Evolutionary conservation across 1,284 basidiomycete species (phyloP), one percentile per base, ranked within the genome.

Genomic region (Abortiporus biennis): DNA sequence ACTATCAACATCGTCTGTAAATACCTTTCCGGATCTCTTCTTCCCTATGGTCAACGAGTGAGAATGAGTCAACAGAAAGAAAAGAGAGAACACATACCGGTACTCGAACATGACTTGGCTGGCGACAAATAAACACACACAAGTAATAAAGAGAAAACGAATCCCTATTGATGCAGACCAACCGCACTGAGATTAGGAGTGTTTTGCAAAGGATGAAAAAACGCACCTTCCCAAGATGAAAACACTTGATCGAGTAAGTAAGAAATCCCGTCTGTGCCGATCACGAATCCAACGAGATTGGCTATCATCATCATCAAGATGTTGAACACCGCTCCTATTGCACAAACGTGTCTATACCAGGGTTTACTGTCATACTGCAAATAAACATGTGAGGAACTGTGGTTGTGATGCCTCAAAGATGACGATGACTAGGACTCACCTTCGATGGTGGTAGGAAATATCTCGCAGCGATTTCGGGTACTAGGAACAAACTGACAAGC

Each of bases 31-130:
- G 52, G 37, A 53, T 50, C 41, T 65, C 63, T 45, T 65, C 63
- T 43, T 64, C 62, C 41, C 62, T 65, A 37, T 12, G 11, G 24
- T 25, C 3, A 9, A 36, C 6, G 29, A 30, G 22, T 51, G 21
- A n/a, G n/a, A 15, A 9, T 34, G 30, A 3, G 11, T 20, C 21
- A 3, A 27, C 22, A 43, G 17, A 23, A 16, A 3, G 12, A 16
- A 4, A 19, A 31, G 13, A 2, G 12, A 16, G 15, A 2, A 21
- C 9, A 58, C 74, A 33, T 46, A 80, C 80, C 92, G 69, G 61
- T 96, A 96, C 59, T 96, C 93, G 48, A 96, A 92, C 95, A 98
- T 97, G 37, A 96, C 63, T 59, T 98, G 95, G 0, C 82, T 81
- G 1, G 74, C 91, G 15, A 92, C 72, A 56, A 93, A 98, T 22